Conservation (phyloP, 257 asterid species). For the Jaltomata sinuosa region DNA sequence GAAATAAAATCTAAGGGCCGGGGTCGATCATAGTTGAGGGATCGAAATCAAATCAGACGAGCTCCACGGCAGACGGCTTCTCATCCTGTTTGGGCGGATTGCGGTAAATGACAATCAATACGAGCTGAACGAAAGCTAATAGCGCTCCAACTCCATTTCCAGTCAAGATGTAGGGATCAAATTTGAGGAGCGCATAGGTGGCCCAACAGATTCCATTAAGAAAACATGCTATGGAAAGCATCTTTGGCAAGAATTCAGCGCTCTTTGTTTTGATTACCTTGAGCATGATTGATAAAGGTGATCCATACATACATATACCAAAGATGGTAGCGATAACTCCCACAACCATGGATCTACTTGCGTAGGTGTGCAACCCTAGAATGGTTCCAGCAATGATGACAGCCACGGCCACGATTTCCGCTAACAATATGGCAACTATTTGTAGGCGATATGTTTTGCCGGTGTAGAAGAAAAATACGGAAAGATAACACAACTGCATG, state of each 20-base stretch:
- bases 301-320: too few relatives aligned
- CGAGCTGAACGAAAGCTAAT: constrained; percentile 28
- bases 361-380: constrained; percentile 14
- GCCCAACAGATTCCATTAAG: constrained; percentile 48
- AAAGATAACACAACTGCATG: too few relatives aligned
- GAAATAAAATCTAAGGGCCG: background rate
- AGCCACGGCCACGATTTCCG: constrained; percentile 12
- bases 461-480: too few relatives aligned
- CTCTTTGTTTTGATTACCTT: constrained; percentile 33
- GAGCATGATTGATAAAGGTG: constrained; percentile 38
- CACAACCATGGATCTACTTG: constrained; percentile 29
- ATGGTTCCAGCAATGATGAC: constrained; percentile 21
- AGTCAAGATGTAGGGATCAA: constrained; percentile 36
- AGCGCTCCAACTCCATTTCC: constrained; percentile 49
- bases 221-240: constrained; percentile 50
- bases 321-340: constrained; percentile 42
- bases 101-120: background rate
- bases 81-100: background rate
- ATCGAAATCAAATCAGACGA: background rate
- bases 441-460: constrained; percentile 2
- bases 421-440: constrained; percentile 2
- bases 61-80: background rate
- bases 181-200: constrained; percentile 35
- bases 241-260: constrained; percentile 44
- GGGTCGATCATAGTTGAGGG: too few relatives aligned